Evolutionary conservation across 768 basidiomycete genomes (phyloP).

Genomic region (Porpolomopsis calyptriformis): DNA sequence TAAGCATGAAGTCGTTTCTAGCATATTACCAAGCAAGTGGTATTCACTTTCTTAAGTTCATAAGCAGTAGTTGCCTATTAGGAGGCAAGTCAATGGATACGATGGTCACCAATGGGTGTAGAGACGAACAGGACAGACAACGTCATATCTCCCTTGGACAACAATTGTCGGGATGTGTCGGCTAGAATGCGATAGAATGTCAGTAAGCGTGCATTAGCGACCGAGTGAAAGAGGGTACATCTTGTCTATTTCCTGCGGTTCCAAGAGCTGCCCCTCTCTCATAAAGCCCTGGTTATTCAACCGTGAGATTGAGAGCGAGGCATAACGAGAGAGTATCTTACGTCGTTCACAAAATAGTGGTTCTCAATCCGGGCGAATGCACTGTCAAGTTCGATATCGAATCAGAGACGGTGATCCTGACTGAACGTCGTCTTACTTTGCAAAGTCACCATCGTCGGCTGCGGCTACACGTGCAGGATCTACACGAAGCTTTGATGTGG

Average conservation of each 20-base stretch:
- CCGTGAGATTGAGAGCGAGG: background rate
- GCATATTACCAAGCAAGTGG: background rate
- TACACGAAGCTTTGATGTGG: constrained; percentile 63
- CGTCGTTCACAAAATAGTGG: constrained; percentile 81
- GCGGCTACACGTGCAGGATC: constrained; percentile 58
- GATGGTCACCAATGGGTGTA: background rate
- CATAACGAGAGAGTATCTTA: constrained; percentile 21
- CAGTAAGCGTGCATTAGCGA: constrained; percentile 16
- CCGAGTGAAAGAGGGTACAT: too few species aligned
- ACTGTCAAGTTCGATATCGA: constrained; percentile 25
- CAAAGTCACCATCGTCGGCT: constrained; percentile 64
- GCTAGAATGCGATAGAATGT: constrained; percentile 27
- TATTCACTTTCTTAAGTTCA: constrained; percentile 55
- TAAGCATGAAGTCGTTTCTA: background rate
- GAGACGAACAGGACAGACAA: constrained; percentile 66
- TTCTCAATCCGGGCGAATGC: constrained; percentile 86
- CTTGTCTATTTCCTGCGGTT: constrained; percentile 75
- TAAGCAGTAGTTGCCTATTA: constrained; percentile 67
- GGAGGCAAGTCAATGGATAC: background rate
- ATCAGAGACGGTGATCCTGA: background rate
- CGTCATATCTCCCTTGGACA: constrained; percentile 83
- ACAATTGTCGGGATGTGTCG: constrained; percentile 79
- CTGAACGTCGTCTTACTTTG: constrained; percentile 40
- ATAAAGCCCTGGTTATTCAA: constrained; percentile 56
- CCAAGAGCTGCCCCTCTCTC: constrained; percentile 79